Evolutionary conservation across 140 eudicot species (phyloP), one percentile per base, ranked within the genome.

Genomic region (Flaveria floridana): DNA sequence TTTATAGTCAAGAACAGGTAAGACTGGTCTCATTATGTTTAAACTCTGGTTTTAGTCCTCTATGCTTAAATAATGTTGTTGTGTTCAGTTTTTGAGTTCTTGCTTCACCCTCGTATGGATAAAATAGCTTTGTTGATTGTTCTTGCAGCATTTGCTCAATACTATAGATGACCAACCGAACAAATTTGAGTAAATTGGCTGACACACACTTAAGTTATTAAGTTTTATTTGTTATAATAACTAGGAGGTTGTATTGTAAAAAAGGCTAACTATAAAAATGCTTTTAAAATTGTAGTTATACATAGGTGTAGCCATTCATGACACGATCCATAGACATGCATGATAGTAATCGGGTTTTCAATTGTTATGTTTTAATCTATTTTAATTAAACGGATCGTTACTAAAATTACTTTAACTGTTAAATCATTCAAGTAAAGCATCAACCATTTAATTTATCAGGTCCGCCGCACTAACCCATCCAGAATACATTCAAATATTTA

Each of bases 1-100:
- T 37, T 65, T 9, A 37, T 65, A 65, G 51, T 65, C 19, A 37
- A 65, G 28, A 37, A 65, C 51, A 65, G 25, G 67, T n/a, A 34
- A 34, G 50, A 37, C 26, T 65, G 70, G 70, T 9, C 70, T 37
- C 3, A 7, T 65, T 65, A n/a, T 65, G 51, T 7, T 65, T 34
- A 6, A 34, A 65, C 48, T 16, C 50, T 8, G n/a, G 9, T 65
- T 65, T 65, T 65, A 65, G 70, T 63, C 9, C 6, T 28, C 26
- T 58, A 30, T 21, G 67, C 18, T 25, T 61, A 61, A 61, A 61
- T 7, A 0, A 57, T 26, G 67, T 0, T 61, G 67, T 13, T 61
- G 28, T 61, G 67, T 30, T 61, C 1, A 2, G 15, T 9, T 58
- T 61, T 61, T 11, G 41, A 11, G 28, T 15, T 3, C 5, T 39